Base-by-base conservation (phyloP, 1,284 basidiomycete genomes). In the Irpex sp. region DNA sequence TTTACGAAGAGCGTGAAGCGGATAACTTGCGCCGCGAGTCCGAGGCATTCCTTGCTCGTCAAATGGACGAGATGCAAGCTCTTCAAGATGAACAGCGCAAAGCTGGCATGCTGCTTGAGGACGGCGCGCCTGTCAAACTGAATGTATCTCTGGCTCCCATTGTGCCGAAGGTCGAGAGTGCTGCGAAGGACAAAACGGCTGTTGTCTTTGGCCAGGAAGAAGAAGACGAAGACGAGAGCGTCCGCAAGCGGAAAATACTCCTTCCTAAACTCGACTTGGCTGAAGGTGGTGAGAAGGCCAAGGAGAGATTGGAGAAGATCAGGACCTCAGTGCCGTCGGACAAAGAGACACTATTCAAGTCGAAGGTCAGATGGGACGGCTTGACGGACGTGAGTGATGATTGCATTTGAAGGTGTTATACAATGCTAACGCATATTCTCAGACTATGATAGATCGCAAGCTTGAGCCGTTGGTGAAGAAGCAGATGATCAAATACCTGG, bases 61-160 rank as follows among this genome's bases (percentile, higher is more conserved):
- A 96, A 72, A 94, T 95, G 91, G 92, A 92, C 66, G 94, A 96
- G 74, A 88, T 96, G 85, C 91, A 93, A 65, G 88, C 91, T 0
- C 78, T 96, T 34, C 92, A 92, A 19, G 91, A 92, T 57, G 89
- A 94, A 72, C 93, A 96, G 71, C 87, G 92, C 63, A 92, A 92
- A 70, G 91, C 91, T 9, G 94, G 94, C 34, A 82, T 96, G 75
- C 78, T 96, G n/a, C 82, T 95, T 21, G 94, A 96, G 67, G 94
- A 96, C 67, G 92, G 92, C 26, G 92, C 92, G 7, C 93, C 93
- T 5, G 89, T 96, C 69, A 88, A 89, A 71, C 81, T 96, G 56
- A 91, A 88, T 66, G 89, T 96, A 19, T 88, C 86, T 1, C 79
- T 90, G 44, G 81, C 83, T 15, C 74, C 81, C 8, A 75, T 77